Base-by-base conservation (phyloP, 2,329 filamentous ascomycete genomes). In the Penicillium aurantiogriseum region DNA sequence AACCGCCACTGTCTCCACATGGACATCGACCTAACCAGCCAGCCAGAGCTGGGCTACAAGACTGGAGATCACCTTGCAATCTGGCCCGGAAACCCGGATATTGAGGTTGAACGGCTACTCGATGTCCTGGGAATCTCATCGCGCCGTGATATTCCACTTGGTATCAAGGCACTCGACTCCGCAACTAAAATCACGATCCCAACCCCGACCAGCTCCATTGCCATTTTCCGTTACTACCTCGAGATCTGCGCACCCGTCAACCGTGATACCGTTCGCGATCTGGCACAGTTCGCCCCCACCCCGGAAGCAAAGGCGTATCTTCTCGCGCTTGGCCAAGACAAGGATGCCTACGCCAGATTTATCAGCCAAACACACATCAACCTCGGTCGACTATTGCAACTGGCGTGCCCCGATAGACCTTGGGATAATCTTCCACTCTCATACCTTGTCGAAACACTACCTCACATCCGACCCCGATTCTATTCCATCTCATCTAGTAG, bases 241-340 rank as follows among this genome's bases (percentile, higher is more conserved):
- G 93, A 97, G 75, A 94, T 97, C 64, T 89, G 91, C 71, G 90
- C 90, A 25, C 89, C 91, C 40, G 88, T 96, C n/a, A 96, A 92
- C 56, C 91, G 92, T 76, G 92, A 96, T 74, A 92, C 93, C 69
- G 79, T 96, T 49, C 86, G 89, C 38, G 88, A 87, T 9, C 81
- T 97, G 17, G 88, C 91, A 53, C 86, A 90, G 48, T 96, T 97
- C 70, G 86, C 92, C 8, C 91, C 92, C 27, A 88, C 85, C 58
- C 58, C 94, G 25, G 81, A 83, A 5, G 82, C 87, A 73, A 96
- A 94, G 79, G 83, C 86, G 42, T 90, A 94, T 74, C 89, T 96
- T 83, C 83, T 83, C 64, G 88, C 87, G 70, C 85, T 96, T 33
- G 92, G 91, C 64, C 85, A 83, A 64, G 90, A 96, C 78, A 96